These are phyloP conservation scores for Exobasidium cylindrosporum DNA, from an alignment of 1,284 basidiomycete species.

Conservation along the genomic window DNA sequence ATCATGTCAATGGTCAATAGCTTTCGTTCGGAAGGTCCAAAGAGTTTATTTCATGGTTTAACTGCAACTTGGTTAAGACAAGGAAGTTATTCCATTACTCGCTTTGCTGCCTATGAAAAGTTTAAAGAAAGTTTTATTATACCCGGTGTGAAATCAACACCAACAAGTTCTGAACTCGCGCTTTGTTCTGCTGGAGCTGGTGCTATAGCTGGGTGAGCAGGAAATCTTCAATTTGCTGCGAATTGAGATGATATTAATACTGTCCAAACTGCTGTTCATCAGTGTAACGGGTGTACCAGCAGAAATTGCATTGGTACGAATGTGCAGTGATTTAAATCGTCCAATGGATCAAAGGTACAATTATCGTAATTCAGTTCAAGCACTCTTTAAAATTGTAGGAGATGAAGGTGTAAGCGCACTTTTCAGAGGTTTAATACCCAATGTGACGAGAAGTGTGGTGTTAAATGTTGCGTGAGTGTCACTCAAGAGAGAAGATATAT, in stretches of 20 bases:
- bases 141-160: not conserved
- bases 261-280: not conserved
- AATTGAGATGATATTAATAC: not conserved
- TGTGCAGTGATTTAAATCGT: slow-evolving; percentile 56
- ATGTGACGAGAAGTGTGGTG: slow-evolving; percentile 59
- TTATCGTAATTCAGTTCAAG: slow-evolving; percentile 58
- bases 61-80: slow-evolving; percentile 22
- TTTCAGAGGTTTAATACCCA: slow-evolving; percentile 59
- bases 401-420: slow-evolving; percentile 59
- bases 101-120: slow-evolving; percentile 22
- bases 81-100: slow-evolving; percentile 22
- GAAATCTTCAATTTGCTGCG: not conserved
- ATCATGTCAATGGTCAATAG: slow-evolving; percentile 16
- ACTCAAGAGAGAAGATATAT: no score
- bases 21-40: slow-evolving; percentile 16
- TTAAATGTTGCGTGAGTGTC: slow-evolving; percentile 56
- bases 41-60: slow-evolving; percentile 22
- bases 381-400: slow-evolving; percentile 58
- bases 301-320: slow-evolving; percentile 50
- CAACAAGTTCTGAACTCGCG: slow-evolving; percentile 15
- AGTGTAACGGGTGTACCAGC: slow-evolving; percentile 44
- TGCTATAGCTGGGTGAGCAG: slow-evolving; percentile 13
- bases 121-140: slow-evolving; percentile 9
- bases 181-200: slow-evolving; percentile 18
- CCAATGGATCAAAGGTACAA: slow-evolving; percentile 38